Base-by-base conservation (phyloP, 2,329 filamentous ascomycete species). In the Beauveria varroae region DNA sequence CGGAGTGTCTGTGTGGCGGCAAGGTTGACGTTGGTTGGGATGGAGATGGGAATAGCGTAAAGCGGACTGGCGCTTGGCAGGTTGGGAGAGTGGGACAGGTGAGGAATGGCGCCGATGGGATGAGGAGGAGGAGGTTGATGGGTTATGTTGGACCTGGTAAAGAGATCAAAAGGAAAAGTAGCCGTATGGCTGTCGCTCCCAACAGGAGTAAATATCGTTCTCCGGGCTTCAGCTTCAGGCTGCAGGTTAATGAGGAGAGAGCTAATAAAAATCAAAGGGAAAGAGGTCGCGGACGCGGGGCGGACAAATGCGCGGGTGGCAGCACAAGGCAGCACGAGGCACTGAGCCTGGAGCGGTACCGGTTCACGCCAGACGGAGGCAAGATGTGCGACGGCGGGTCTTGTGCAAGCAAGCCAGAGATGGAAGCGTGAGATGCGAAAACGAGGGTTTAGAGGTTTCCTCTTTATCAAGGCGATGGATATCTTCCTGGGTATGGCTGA, bases 41-140 rank as follows among this genome's bases (percentile, higher is more conserved):
- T 55, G 5, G 30, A 44, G 55, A 49, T 28, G 16, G 41, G 28
- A 40, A 44, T 30, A 30, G 30, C 30, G 30, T 34, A 34, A 47
- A 57, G 55, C 55, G 55, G 41, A 57, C 44, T 46, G 30, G 55
- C 44, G 55, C 44, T 41, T 57, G 54, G 28, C 53, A 40, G 18
- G 24, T 43, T 34, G 37, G 52, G 30, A 8, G 22, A 22, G 40
- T 20, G 16, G 53, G 24, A 20, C 18, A 24, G 26, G 24, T 20
- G 3, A 10, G 10, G n/a, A 44, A 37, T 22, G 14, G 41, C 26
- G 54, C 28, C 41, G 24, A 46, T 46, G 37, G 9, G 41, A 46
- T 34, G 28, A 9, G 10, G 53, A 34, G 20, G 41, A 56, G 22
- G 41, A 34, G 2, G 40, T 46, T 18, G 41, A 18, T 22, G 41